These are phyloP conservation scores for Dioscorea cayenensis DNA, from an alignment of 116 monocot genomes.

Conservation along the genomic window DNA sequence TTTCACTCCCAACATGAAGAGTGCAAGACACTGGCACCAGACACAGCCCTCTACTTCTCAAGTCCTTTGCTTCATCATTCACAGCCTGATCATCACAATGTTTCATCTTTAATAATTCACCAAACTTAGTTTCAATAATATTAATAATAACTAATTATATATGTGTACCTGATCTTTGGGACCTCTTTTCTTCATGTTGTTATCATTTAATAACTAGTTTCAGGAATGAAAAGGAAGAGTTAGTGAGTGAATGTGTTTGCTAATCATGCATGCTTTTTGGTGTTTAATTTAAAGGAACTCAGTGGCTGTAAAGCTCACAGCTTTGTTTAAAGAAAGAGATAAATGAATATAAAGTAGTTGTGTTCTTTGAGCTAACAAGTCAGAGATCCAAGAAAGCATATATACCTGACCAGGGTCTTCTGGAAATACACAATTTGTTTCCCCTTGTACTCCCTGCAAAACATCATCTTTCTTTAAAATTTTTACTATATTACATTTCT, in stretches of 20 bases:
- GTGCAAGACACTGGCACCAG: constrained; percentile 81
- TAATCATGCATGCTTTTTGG: constrained; percentile 6
- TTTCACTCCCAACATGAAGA: constrained; percentile 38
- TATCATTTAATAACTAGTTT: constrained; percentile 55
- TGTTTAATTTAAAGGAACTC: background rate
- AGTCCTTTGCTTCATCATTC: constrained; percentile 37
- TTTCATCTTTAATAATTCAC: background rate
- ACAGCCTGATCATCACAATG: background rate
- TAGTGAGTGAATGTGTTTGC: background rate
- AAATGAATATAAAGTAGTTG: background rate
- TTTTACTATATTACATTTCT: no score
- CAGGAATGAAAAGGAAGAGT: background rate
- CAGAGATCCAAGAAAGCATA: constrained; percentile 19
- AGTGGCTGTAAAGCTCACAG: background rate
- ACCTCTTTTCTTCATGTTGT: constrained; percentile 41
- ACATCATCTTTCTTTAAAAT: background rate
- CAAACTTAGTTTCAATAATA: background rate
- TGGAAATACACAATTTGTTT: constrained; percentile 70
- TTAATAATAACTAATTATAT: background rate
- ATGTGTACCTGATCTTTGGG: constrained; percentile 42
- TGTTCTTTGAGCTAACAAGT: background rate
- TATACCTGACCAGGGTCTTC: constrained; percentile 82
- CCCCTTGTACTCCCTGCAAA: constrained; percentile 55
- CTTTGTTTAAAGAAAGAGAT: background rate
- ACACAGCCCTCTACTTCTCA: constrained; percentile 87